These are phyloP conservation scores for Apostasia ramifera DNA, from an alignment of 106 monocot genomes.

Conservation along the genomic window DNA sequence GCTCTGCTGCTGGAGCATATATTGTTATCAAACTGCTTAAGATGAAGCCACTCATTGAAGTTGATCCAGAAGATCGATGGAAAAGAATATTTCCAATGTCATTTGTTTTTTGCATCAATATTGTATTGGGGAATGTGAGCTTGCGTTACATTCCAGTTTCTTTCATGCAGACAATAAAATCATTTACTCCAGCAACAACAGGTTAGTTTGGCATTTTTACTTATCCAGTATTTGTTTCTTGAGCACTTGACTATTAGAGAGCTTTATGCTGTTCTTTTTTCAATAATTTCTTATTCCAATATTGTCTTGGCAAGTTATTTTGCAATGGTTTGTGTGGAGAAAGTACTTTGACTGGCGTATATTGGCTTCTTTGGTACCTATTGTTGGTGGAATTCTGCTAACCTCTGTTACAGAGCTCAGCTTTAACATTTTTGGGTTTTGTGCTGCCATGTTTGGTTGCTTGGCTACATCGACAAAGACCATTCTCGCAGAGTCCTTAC, in stretches of 20 bases:
- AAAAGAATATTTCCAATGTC: conserved; percentile 99
- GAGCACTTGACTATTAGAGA: not conserved
- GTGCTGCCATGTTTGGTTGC: conserved; percentile 93
- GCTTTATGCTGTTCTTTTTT: not conserved
- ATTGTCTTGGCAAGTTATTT: conserved; percentile 39
- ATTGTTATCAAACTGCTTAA: conserved; percentile 69
- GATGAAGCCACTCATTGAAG: conserved; percentile 83
- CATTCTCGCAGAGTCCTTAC: conserved; percentile 88
- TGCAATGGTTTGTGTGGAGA: conserved; percentile 93
- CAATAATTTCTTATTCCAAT: conserved; percentile 7
- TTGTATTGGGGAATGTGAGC: conserved; percentile 95
- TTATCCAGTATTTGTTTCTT: conserved; percentile 1
- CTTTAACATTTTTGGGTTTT: conserved; percentile 85
- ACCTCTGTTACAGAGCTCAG: conserved; percentile 90
- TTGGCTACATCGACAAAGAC: conserved; percentile 96
- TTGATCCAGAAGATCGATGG: conserved; percentile 84
- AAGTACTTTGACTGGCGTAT: conserved; percentile 82
- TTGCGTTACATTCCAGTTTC: conserved; percentile 96
- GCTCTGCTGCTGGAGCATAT: conserved; percentile 87
- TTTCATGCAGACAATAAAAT: conserved; percentile 99
- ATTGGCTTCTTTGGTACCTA: conserved; percentile 85
- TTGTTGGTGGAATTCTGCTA: conserved; percentile 89
- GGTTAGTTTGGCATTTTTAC: conserved; percentile 27
- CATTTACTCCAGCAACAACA: conserved; percentile 97
- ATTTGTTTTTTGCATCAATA: conserved; percentile 96